Conservation (phyloP, 768 basidiomycete genomes). For the Cyclocybe aegerita region DNA sequence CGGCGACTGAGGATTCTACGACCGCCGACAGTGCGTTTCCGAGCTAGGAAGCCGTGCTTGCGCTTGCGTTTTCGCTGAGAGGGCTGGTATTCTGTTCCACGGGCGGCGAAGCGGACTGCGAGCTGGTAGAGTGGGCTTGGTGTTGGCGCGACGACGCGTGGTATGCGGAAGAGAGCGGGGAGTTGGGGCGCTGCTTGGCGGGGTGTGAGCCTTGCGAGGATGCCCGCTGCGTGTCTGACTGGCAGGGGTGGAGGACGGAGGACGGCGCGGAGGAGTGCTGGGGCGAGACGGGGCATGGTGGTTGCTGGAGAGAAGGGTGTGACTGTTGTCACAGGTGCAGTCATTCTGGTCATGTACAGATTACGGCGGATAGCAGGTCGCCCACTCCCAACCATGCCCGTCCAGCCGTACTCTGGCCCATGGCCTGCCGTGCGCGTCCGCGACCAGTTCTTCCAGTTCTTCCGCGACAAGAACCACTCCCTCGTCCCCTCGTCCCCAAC, state of each 20-base stretch:
- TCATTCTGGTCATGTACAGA: conserved; percentile 17
- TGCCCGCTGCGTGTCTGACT: conserved; percentile 9
- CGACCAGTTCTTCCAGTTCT: conserved; percentile 89
- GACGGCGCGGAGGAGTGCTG: conserved; percentile 34
- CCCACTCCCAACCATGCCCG: conserved; percentile 35
- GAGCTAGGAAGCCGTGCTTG: conserved; percentile 86
- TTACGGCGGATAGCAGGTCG: conserved; percentile 13
- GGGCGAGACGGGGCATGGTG: conserved; percentile 45
- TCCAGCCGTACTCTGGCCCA: conserved; percentile 35
- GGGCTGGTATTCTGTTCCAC: conserved; percentile 95
- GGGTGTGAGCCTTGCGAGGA: conserved; percentile 1
- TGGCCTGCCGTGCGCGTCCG: conserved; percentile 88
- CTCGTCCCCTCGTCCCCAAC: conserved; percentile 91
- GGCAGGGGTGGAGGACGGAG: conserved; percentile 28
- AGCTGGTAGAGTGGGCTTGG: conserved; percentile 38
- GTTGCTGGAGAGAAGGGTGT: conserved; percentile 9
- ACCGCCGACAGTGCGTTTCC: conserved; percentile 68
- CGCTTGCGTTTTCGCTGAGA: conserved; percentile 91
- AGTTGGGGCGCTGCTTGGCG: conserved; percentile 4
- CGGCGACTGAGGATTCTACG: conserved; percentile 72
- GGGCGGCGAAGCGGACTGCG: conserved; percentile 63
- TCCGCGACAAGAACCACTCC: conserved; percentile 74
- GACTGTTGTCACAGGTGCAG: conserved; percentile 14
- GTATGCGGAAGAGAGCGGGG: conserved; percentile 16
- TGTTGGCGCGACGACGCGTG: conserved; percentile 29